Evolutionary conservation across 495 filamentous ascomycete species (phyloP).

Genomic region (Penicillium goetzii): DNA sequence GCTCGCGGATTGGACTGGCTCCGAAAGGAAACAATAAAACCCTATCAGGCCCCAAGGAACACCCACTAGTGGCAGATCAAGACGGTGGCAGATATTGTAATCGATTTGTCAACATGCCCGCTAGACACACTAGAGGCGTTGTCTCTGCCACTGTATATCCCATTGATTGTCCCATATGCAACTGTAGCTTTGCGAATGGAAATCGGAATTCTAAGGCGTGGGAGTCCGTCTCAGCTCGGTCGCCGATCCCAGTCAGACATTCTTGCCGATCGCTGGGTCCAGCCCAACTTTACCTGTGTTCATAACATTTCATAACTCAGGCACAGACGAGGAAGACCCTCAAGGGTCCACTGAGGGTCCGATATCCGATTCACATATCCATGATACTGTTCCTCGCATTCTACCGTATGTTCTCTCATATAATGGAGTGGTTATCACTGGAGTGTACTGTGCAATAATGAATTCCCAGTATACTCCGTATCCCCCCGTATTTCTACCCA

Average conservation of each 20-base stretch:
- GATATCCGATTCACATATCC: background rate
- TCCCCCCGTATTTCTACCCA: background rate
- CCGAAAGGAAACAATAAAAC: background rate
- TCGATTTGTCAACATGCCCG: background rate
- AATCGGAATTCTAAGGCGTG: slow-evolving; percentile 12
- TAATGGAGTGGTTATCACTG: background rate
- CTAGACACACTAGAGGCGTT: background rate
- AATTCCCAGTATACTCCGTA: background rate
- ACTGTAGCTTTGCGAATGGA: slow-evolving; percentile 1
- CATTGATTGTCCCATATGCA: background rate
- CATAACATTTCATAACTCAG: background rate
- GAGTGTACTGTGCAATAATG: background rate
- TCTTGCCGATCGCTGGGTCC: slow-evolving; percentile 10
- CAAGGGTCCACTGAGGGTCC: background rate
- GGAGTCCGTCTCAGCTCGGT: slow-evolving; percentile 12
- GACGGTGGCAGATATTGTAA: background rate
- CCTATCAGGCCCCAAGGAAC: background rate
- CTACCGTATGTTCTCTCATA: background rate
- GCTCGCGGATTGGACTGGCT: background rate
- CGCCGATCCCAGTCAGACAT: slow-evolving; percentile 26
- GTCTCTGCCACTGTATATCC: background rate
- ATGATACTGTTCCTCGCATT: background rate
- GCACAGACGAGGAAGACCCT: background rate
- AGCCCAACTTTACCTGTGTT: background rate
- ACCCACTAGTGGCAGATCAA: background rate